Conservation (phyloP, 192 early-diverging fungal species). For the Entophlyctis helioformis region DNA sequence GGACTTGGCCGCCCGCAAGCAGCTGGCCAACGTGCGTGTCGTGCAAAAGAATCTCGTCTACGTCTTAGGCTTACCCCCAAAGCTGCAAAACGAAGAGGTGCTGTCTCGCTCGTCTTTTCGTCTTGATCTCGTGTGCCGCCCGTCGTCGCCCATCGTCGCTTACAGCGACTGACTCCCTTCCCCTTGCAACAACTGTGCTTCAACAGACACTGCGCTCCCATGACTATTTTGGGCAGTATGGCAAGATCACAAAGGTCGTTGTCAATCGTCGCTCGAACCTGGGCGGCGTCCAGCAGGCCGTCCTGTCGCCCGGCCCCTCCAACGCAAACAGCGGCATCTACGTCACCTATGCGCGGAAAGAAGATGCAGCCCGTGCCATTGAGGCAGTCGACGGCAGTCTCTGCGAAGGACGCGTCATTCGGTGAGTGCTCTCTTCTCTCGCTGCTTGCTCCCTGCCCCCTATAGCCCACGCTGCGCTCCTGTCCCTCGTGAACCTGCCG, state of each 20-base stretch:
- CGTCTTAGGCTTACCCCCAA: conserved; percentile 83
- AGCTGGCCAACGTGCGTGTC: conserved; percentile 79
- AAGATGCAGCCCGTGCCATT: conserved; percentile 86
- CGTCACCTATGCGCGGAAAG: conserved; percentile 81
- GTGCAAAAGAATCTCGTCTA: conserved; percentile 98
- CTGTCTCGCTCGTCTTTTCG: conserved; percentile 1
- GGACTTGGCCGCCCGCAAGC: conserved; percentile 63
- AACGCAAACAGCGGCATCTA: conserved; percentile 63
- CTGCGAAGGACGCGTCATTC: conserved; percentile 70
- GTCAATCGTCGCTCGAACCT: conserved; percentile 77
- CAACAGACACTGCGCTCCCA: conserved; percentile 61
- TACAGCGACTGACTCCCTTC: background rate
- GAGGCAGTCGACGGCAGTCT: conserved; percentile 88
- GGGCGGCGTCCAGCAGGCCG: conserved; percentile 38
- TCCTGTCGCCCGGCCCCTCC: conserved; percentile 26
- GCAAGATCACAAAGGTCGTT: conserved; percentile 88
- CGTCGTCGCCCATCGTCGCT: background rate
- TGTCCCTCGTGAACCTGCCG: too few species aligned
- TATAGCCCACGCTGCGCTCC: too few species aligned
- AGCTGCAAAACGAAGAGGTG: conserved; percentile 83
- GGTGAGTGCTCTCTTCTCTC: conserved; percentile 26
- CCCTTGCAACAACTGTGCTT: background rate
- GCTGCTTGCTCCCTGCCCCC: background rate
- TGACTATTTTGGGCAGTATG: conserved; percentile 98
- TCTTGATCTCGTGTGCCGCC: too few species aligned